Evolutionary conservation across 2,329 filamentous ascomycete species (phyloP).

Genomic region (Fusarium sp.): DNA sequence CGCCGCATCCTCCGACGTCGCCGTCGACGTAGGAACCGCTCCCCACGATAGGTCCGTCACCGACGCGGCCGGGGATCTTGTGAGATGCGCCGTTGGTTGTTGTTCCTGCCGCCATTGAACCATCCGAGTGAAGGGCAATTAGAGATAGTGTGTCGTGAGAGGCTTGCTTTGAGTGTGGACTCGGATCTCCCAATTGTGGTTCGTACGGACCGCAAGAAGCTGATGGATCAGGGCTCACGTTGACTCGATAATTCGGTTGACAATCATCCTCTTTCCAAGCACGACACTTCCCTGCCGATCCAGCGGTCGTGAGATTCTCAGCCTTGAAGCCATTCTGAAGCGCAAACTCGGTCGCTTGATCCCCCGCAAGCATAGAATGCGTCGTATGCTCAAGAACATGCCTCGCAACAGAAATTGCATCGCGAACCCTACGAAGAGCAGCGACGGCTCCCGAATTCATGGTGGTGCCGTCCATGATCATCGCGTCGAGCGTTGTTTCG

Average conservation of each 20-base stretch:
- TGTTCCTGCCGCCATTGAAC: slow-evolving; percentile 65
- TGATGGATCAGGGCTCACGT: slow-evolving; percentile 58
- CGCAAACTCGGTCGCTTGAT: slow-evolving; percentile 66
- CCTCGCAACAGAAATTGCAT: slow-evolving; percentile 64
- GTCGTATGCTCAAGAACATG: slow-evolving; percentile 63
- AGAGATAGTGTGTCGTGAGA: slow-evolving; percentile 68
- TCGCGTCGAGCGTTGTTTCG: slow-evolving; percentile 70
- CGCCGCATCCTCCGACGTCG: slow-evolving; percentile 66
- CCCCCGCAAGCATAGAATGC: slow-evolving; percentile 65
- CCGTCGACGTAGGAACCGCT: slow-evolving; percentile 67
- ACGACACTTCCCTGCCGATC: slow-evolving; percentile 54
- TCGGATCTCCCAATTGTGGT: slow-evolving; percentile 40
- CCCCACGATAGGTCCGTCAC: slow-evolving; percentile 66
- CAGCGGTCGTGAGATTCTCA: slow-evolving; percentile 58
- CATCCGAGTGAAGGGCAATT: slow-evolving; percentile 58
- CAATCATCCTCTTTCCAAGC: slow-evolving; percentile 59
- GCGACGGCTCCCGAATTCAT: slow-evolving; percentile 67
- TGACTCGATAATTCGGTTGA: slow-evolving; percentile 64
- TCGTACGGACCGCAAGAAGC: slow-evolving; percentile 62
- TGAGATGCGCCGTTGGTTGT: slow-evolving; percentile 67
- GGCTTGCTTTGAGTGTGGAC: slow-evolving; percentile 24
- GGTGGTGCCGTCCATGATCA: slow-evolving; percentile 68
- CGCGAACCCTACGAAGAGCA: slow-evolving; percentile 60
- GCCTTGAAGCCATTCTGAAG: slow-evolving; percentile 62
- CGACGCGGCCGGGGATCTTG: slow-evolving; percentile 67